Percentiles rank a stretch among this genome's conserved stretches.
These are phyloP conservation scores for Podaxis sp. DNA, from an alignment of 768 basidiomycete genomes.

Conservation along the genomic window DNA sequence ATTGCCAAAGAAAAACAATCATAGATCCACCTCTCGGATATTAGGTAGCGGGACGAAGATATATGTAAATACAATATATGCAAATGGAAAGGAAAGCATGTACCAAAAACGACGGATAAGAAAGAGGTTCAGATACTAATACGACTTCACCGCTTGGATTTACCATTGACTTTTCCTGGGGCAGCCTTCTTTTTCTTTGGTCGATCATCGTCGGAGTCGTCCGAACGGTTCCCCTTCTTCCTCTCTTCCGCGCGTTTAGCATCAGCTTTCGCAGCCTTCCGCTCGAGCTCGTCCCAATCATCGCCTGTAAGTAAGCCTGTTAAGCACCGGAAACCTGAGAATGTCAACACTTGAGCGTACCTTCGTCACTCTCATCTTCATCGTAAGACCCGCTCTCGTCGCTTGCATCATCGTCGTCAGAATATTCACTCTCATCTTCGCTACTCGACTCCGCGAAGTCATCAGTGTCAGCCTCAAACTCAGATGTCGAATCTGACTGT, in stretches of 20 bases:
- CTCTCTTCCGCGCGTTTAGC: conserved; percentile 40
- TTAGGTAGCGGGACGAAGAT: conserved; percentile 6
- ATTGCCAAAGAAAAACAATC: conserved; percentile 7
- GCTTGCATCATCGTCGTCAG: conserved; percentile 60
- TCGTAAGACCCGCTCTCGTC: conserved; percentile 60
- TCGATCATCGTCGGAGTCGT: conserved; percentile 47
- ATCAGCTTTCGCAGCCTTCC: conserved; percentile 80
- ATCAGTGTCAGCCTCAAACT: conserved; percentile 55
- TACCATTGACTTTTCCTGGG: conserved; percentile 40
- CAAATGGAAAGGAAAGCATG: conserved; percentile 10
- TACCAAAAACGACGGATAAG: neutral
- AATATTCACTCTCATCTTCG: conserved; percentile 62
- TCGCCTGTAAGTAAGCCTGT: conserved; percentile 46
- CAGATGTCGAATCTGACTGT: conserved; percentile 46
- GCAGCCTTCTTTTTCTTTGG: conserved; percentile 40
- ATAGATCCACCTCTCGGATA: neutral
- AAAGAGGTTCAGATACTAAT: neutral
- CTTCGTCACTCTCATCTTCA: conserved; percentile 60
- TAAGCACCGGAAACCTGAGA: neutral
- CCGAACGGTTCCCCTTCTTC: conserved; percentile 40
- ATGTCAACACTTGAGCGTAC: conserved; percentile 23
- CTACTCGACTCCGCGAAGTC: conserved; percentile 52
- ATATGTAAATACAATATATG: conserved; percentile 8
- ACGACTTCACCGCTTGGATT: conserved; percentile 29
- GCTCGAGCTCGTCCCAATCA: conserved; percentile 95